A percentile compares a stretch with the other conserved stretches of the same genome.
phyloP scores from a whole-genome alignment of 148 eudicot species.

The Rhododendron simsii region DNA sequence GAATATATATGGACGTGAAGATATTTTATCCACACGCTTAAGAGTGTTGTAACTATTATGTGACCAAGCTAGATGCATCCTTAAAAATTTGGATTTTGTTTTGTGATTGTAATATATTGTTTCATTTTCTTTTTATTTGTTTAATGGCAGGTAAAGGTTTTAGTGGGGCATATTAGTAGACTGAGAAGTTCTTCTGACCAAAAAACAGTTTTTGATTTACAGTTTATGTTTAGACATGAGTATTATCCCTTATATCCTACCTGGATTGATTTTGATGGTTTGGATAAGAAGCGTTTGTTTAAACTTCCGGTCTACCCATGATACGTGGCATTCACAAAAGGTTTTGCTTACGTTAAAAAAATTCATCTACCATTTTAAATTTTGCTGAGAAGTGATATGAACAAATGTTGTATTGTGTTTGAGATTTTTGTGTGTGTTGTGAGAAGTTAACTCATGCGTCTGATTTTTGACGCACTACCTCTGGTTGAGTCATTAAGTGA shows the following conservation, averaged over 20 bases:
- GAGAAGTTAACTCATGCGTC: no score
- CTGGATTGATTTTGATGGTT: background rate
- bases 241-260: background rate
- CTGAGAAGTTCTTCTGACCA: no score
- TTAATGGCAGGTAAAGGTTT: background rate
- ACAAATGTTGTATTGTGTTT: no score
- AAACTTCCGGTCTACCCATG: background rate
- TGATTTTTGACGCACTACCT: no score
- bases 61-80: background rate
- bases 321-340: no score
- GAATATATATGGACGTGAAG: background rate
- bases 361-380: no score
- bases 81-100: background rate
- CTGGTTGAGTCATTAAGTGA: no score
- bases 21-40: background rate
- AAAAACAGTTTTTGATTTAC: no score
- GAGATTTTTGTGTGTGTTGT: no score
- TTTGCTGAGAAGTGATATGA: no score
- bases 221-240: background rate
- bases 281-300: background rate
- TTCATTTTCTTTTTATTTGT: background rate
- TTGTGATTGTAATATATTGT: background rate
- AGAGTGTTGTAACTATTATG: background rate
- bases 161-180: no score
- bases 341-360: no score